Percentiles rank a stretch among this genome's conserved stretches.
These are phyloP conservation scores for Pseudozyma tsukubaensis DNA, from an alignment of 1,284 basidiomycete genomes.

Conservation along the genomic window DNA sequence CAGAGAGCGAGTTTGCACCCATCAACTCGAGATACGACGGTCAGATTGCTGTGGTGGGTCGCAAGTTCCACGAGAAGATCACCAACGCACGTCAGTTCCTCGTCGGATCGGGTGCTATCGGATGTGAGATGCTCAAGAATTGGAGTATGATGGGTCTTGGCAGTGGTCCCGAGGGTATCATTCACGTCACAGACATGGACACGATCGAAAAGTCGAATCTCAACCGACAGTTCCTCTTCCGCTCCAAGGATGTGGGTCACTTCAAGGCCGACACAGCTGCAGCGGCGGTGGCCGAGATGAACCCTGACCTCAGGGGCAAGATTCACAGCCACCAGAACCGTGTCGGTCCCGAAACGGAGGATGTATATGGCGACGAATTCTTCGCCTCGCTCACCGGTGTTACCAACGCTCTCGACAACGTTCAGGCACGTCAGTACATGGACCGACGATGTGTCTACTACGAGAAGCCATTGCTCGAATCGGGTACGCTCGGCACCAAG, in stretches of 20 bases:
- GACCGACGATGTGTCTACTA: constrained; percentile 98
- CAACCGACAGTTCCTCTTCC: constrained; percentile 98
- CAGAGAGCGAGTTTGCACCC: constrained; percentile 88
- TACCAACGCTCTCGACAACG: constrained; percentile 99
- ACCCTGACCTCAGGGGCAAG: constrained; percentile 88
- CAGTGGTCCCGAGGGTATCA: constrained; percentile 81
- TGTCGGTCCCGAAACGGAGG: constrained; percentile 92
- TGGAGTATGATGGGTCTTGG: constrained; percentile 99
- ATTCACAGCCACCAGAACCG: constrained; percentile 91
- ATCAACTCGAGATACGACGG: constrained; percentile 87
- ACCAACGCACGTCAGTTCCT: constrained; percentile 92
- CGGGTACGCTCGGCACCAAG: constrained; percentile 97
- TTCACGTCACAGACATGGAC: constrained; percentile 97
- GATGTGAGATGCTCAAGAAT: constrained; percentile 99
- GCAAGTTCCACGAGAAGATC: constrained; percentile 91
- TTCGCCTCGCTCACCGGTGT: constrained; percentile 90
- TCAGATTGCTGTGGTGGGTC: constrained; percentile 96
- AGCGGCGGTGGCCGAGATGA: constrained; percentile 93
- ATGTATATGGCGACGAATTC: constrained; percentile 86
- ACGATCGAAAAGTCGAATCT: constrained; percentile 99
- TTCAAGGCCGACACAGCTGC: constrained; percentile 98
- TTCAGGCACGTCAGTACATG: constrained; percentile 97
- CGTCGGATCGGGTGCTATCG: constrained; percentile 97
- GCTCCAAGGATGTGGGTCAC: constrained; percentile 93
- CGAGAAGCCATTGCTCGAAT: constrained; percentile 94